Evolutionary conservation across 2,329 filamentous ascomycete species (phyloP), one percentile per base, ranked within the genome.

Genomic region (Exophiala lecanii-corni): DNA sequence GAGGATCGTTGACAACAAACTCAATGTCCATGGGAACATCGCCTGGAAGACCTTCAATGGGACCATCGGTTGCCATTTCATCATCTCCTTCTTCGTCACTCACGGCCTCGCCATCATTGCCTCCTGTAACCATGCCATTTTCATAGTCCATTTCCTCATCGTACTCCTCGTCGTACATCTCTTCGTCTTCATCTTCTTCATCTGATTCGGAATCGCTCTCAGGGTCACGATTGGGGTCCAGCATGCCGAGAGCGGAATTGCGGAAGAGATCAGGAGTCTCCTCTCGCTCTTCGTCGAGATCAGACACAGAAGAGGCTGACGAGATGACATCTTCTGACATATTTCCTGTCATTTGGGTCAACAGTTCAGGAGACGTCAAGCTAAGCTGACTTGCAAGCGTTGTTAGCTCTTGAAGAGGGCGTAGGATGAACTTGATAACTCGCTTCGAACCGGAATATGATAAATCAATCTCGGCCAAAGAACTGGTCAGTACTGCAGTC

Each of bases 251-350:
- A 1, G 94, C 88, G 2, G 92, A 97, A 64, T 97, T 95, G 40
- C 94, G 85, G 70, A 96, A 97, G 15, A 98, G 75, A 66, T 98
- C 92, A 20, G 94, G 92, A 4, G 94, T 98, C 62, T 97, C 92
- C 64, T 95, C 89, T 33, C 89, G 82, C 43, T 87, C 83, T 49
- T 89, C 86, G 30, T 89, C 86, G 38, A 89, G 72, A 51, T 95
- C 89, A 9, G 91, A 96, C 17, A 94, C 79, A 1, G 91, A 95
- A 3, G 89, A 94, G 2, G 85, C 81, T 9, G 87, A 92, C 2
- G 82, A 82, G 34, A 95, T 86, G 34, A 96, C 89, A 51, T 95
- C 89, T 36, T 94, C 89, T 18, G 86, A 82, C 15, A 80, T 80
- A 35, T 82, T 81, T 4, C 81, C 78, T 9, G 81, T 75, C 6